Conservation (phyloP, 2,329 filamentous ascomycete genomes). For the Aureobasidium lini region DNA sequence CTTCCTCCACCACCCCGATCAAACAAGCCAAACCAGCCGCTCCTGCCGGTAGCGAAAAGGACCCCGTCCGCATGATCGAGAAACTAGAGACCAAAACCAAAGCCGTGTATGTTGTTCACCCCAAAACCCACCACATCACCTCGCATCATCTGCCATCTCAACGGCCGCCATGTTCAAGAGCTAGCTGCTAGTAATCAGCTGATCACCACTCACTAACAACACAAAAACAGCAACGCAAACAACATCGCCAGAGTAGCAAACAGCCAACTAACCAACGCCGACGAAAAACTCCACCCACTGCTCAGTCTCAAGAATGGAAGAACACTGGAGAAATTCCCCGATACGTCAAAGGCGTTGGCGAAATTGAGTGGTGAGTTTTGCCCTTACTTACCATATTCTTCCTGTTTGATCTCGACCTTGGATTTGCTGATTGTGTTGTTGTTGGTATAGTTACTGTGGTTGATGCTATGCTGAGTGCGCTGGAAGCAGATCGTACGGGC, state of each 20-base stretch:
- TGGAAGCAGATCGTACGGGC: conserved; percentile 25
- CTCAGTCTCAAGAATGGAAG: conserved; percentile 25
- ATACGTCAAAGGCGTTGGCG: conserved; percentile 23
- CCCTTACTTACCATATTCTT: background rate
- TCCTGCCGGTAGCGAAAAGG: conserved; percentile 16
- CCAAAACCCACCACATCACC: no score
- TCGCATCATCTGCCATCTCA: no score
- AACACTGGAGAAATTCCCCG: conserved; percentile 26
- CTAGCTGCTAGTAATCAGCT: background rate
- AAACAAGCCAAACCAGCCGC: conserved; percentile 15
- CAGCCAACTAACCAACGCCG: conserved; percentile 23
- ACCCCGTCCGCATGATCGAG: conserved; percentile 22
- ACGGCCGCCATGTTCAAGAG: background rate
- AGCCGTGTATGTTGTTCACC: conserved; percentile 19
- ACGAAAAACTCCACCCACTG: conserved; percentile 25
- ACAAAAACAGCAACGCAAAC: conserved; percentile 22
- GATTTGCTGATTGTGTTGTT: background rate
- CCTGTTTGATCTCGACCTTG: background rate
- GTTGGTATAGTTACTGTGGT: conserved; percentile 20
- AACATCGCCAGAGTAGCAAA: conserved; percentile 28
- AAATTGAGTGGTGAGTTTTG: conserved; percentile 25
- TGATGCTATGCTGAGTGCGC: conserved; percentile 24
- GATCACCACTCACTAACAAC: background rate
- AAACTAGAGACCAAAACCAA: conserved; percentile 24
- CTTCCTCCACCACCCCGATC: conserved; percentile 10